A percentile compares a stretch with the other conserved stretches of the same genome.
Conservation (phyloP, 352 stramenopile species). For the Globisporangium abappressorium region DNA sequence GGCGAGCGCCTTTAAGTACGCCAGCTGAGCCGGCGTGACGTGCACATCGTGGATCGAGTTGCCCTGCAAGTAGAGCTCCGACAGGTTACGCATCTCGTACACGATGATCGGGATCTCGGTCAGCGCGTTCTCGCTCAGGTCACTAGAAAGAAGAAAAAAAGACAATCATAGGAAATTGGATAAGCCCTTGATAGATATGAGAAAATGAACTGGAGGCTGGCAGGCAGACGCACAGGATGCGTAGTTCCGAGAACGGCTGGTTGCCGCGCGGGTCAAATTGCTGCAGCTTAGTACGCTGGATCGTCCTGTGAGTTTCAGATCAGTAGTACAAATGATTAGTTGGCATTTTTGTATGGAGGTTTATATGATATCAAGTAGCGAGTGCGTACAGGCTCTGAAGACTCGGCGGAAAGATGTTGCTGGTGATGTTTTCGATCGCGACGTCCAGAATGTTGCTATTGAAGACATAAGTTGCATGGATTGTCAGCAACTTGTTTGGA, state of each 20-base stretch:
- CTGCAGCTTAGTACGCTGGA: constrained; percentile 53
- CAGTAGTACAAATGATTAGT: neutral
- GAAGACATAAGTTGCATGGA: neutral
- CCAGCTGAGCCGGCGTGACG: constrained; percentile 46
- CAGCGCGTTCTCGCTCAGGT: constrained; percentile 62
- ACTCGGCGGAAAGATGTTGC: constrained; percentile 59
- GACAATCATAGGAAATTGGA: neutral
- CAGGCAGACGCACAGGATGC: constrained; percentile 43
- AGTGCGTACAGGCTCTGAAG: constrained; percentile 51
- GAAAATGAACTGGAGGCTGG: neutral
- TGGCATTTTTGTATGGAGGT: neutral
- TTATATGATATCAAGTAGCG: neutral
- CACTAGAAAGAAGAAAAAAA: constrained; percentile 25
- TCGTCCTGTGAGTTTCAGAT: constrained; percentile 33
- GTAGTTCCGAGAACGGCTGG: constrained; percentile 41
- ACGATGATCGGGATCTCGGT: constrained; percentile 64
- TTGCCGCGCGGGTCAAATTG: constrained; percentile 57
- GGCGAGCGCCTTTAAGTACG: constrained; percentile 47
- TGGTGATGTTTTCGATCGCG: constrained; percentile 53
- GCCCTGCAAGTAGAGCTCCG: constrained; percentile 42
- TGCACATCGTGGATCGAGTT: constrained; percentile 58
- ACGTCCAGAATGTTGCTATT: constrained; percentile 57
- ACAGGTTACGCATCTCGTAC: constrained; percentile 62
- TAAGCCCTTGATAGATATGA: neutral
- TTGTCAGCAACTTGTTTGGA: neutral